phyloP scores from a whole-genome alignment of 2,329 filamentous ascomycete genomes.

The Colletotrichum aenigma region DNA sequence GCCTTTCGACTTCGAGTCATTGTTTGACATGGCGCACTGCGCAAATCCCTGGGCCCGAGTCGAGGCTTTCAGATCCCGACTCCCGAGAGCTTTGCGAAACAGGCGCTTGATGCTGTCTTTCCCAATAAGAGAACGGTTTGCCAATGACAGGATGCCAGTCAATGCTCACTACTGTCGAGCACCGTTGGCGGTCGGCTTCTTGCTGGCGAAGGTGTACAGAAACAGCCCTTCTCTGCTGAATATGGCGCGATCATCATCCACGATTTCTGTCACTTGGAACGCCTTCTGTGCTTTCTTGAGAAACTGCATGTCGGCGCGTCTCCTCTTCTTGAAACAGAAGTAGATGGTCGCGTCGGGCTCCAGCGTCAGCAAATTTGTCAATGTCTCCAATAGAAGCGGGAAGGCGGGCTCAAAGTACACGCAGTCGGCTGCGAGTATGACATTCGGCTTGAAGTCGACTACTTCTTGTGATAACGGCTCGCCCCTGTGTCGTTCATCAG shows the following conservation, averaged over 20 bases:
- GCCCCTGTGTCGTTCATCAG: slow-evolving; percentile 51
- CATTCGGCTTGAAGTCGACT: slow-evolving; percentile 66
- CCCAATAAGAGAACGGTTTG: neutral
- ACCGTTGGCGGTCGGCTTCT: slow-evolving; percentile 21
- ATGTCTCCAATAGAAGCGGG: slow-evolving; percentile 80
- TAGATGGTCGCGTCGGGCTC: slow-evolving; percentile 69
- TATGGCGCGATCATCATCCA: slow-evolving; percentile 62
- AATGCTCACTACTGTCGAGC: neutral
- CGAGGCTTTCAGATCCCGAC: neutral
- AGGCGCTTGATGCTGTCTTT: neutral
- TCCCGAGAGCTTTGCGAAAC: neutral
- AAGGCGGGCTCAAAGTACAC: slow-evolving; percentile 98
- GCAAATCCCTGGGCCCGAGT: neutral
- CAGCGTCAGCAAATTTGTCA: slow-evolving; percentile 74
- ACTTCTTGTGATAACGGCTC: slow-evolving; percentile 60
- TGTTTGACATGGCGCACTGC: neutral
- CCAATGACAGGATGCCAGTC: neutral
- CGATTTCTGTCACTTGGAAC: slow-evolving; percentile 67
- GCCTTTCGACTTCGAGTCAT: neutral
- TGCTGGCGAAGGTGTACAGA: slow-evolving; percentile 61
- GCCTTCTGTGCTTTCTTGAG: slow-evolving; percentile 72
- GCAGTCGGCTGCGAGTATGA: slow-evolving; percentile 94
- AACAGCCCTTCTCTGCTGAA: slow-evolving; percentile 65
- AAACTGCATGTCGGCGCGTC: slow-evolving; percentile 79
- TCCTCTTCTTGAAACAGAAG: slow-evolving; percentile 95